phyloP scores from a whole-genome alignment of 2,329 filamentous ascomycete species.

The Ophiostoma sp. region DNA sequence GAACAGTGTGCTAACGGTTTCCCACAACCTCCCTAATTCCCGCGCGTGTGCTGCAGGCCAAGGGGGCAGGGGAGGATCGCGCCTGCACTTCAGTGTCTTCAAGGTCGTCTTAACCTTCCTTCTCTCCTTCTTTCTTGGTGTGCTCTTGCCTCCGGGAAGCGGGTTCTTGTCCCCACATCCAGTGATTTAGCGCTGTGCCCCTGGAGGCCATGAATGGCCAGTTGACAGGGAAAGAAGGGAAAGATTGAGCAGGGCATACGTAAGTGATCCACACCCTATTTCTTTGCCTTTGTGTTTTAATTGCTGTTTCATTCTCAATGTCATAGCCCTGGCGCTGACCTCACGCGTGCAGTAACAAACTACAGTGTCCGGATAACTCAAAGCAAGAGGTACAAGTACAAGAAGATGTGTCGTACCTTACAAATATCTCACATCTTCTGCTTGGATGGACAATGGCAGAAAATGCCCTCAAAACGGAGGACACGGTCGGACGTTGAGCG shows the following conservation, averaged over 20 bases:
- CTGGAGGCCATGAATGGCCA: background rate
- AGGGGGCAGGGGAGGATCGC: background rate
- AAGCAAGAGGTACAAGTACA: background rate
- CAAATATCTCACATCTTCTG: background rate
- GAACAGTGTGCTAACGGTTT: background rate
- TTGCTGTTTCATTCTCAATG: background rate
- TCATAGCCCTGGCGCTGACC: background rate
- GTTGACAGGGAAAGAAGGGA: background rate
- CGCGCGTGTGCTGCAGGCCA: background rate
- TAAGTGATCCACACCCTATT: conserved; percentile 21
- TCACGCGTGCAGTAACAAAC: background rate
- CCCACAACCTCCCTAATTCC: background rate
- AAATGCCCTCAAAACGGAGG: background rate
- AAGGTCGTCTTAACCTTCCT: too few species aligned
- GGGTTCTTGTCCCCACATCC: conserved; percentile 8
- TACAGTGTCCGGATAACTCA: background rate
- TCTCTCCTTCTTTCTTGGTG: background rate
- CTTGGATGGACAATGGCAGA: background rate
- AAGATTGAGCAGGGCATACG: conserved; percentile 18
- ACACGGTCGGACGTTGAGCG: background rate
- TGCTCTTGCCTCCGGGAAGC: background rate
- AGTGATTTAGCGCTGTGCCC: background rate
- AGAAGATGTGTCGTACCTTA: background rate
- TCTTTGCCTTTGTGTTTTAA: background rate
- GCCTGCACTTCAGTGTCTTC: background rate